Conservation (phyloP, 1,284 basidiomycete species). For the Mycosarcoma mackinlayi region DNA sequence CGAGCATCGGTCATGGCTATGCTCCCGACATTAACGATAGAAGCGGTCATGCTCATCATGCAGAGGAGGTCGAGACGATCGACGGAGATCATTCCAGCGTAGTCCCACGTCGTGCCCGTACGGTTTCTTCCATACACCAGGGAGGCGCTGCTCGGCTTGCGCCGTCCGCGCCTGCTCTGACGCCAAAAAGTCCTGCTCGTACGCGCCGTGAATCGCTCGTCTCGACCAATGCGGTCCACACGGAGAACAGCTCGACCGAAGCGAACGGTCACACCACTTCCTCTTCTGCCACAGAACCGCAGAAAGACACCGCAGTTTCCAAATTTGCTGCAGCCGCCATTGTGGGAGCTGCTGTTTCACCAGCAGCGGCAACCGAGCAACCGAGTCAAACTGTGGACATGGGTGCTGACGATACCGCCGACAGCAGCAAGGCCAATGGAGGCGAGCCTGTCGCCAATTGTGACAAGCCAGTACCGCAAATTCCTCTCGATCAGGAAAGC, state of each 20-base stretch:
- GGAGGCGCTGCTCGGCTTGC: slow-evolving; percentile 8
- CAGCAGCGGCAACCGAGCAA: slow-evolving; percentile 26
- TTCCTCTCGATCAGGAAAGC: slow-evolving; percentile 18
- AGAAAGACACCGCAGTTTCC: background rate
- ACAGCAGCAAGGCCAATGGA: background rate
- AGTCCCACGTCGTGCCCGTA: slow-evolving; percentile 19
- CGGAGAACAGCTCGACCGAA: slow-evolving; percentile 26
- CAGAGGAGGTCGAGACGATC: slow-evolving; percentile 47
- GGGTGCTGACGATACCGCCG: too few species aligned
- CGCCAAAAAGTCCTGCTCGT: slow-evolving; percentile 37
- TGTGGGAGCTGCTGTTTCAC: slow-evolving; percentile 7
- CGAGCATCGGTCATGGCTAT: slow-evolving; percentile 31
- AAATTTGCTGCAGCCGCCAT: slow-evolving; percentile 1
- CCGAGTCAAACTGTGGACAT: too few species aligned
- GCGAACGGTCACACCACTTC: slow-evolving; percentile 25
- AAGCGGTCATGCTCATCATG: background rate
- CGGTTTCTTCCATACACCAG: slow-evolving; percentile 22
- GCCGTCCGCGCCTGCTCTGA: slow-evolving; percentile 15
- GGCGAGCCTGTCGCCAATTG: background rate
- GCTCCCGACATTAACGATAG: slow-evolving; percentile 9
- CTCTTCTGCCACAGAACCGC: slow-evolving; percentile 14
- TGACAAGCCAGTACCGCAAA: slow-evolving; percentile 18
- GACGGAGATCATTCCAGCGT: slow-evolving; percentile 15
- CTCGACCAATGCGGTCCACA: slow-evolving; percentile 12
- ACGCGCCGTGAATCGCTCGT: slow-evolving; percentile 12